Evolutionary conservation across 2,329 filamentous ascomycete species (phyloP).

Genomic region (Stagonosporopsis tanaceti): DNA sequence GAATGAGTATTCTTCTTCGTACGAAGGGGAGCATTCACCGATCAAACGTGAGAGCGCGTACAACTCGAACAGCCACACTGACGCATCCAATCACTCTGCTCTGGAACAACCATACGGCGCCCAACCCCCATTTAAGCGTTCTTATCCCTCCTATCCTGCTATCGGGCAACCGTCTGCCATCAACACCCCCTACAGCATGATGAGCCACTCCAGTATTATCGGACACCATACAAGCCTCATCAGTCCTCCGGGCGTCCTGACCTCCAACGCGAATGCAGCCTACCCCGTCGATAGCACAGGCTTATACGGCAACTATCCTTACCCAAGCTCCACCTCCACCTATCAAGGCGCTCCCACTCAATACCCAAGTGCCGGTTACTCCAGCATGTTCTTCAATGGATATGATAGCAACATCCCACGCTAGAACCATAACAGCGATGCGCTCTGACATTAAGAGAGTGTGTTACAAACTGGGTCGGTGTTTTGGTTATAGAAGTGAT

Average conservation of each 20-base stretch:
- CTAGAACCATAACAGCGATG: not conserved
- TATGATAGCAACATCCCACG: conserved; percentile 16
- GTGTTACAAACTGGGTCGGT: not conserved
- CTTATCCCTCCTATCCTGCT: conserved; percentile 11
- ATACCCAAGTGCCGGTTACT: conserved; percentile 4
- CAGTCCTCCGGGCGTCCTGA: conserved; percentile 4
- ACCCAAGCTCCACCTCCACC: conserved; percentile 5
- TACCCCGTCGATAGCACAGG: conserved; percentile 5
- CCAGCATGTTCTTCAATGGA: conserved; percentile 2
- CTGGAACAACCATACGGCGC: conserved; percentile 10
- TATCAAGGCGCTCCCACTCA: conserved; percentile 2
- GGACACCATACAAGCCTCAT: conserved; percentile 11
- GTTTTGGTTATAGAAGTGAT: conserved; percentile 11
- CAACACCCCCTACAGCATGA: conserved; percentile 14
- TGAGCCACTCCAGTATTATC: conserved; percentile 10
- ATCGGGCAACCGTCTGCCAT: conserved; percentile 7
- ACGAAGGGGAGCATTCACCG: conserved; percentile 17
- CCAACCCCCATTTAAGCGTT: conserved; percentile 17
- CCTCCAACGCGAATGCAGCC: conserved; percentile 5
- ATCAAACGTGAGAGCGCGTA: conserved; percentile 15
- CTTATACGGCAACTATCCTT: conserved; percentile 9
- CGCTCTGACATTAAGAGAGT: not conserved
- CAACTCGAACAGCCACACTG: conserved; percentile 1
- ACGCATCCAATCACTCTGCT: conserved; percentile 5
- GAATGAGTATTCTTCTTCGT: conserved; percentile 16